Evolutionary conservation across 169 alveolate species (phyloP).

Genomic region (Eimeria falciformis): DNA sequence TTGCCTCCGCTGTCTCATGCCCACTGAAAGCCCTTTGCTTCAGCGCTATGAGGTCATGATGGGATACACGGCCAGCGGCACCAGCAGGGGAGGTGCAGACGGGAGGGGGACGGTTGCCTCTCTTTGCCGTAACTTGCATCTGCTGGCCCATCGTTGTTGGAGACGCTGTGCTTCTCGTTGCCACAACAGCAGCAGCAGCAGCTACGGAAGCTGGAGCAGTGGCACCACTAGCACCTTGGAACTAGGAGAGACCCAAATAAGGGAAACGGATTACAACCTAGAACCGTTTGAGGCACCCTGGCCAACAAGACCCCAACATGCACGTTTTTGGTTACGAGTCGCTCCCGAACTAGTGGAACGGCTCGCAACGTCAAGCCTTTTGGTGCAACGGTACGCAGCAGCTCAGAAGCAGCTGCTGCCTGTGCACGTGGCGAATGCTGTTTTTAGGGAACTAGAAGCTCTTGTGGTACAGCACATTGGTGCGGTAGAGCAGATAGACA

Average conservation of each 20-base stretch:
- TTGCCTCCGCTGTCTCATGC: constrained; percentile 26
- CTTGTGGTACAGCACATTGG: constrained; percentile 66
- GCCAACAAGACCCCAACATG: constrained; percentile 51
- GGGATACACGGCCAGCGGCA: not conserved
- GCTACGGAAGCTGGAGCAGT: constrained; percentile 40
- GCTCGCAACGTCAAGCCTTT: constrained; percentile 31
- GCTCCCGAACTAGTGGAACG: constrained; percentile 54
- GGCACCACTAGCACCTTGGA: constrained; percentile 16
- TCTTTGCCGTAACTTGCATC: not conserved
- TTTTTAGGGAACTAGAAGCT: constrained; percentile 23
- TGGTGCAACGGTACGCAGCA: constrained; percentile 42
- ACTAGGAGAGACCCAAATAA: constrained; percentile 33
- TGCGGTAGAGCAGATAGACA: constrained; percentile 13
- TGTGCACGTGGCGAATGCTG: constrained; percentile 50
- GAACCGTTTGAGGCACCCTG: constrained; percentile 61
- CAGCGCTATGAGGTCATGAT: constrained; percentile 25
- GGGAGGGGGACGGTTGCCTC: not conserved
- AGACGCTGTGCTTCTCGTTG: not conserved
- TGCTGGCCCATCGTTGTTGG: not conserved
- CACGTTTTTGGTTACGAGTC: constrained; percentile 63
- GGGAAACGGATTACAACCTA: constrained; percentile 20
- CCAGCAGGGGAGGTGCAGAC: constrained; percentile 4
- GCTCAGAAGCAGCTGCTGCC: constrained; percentile 42
- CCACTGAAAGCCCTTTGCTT: constrained; percentile 11
- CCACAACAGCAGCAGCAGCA: not conserved